These are phyloP conservation scores for Ogataea wickerhamii DNA, from an alignment of 805 yeast species.

Conservation along the genomic window DNA sequence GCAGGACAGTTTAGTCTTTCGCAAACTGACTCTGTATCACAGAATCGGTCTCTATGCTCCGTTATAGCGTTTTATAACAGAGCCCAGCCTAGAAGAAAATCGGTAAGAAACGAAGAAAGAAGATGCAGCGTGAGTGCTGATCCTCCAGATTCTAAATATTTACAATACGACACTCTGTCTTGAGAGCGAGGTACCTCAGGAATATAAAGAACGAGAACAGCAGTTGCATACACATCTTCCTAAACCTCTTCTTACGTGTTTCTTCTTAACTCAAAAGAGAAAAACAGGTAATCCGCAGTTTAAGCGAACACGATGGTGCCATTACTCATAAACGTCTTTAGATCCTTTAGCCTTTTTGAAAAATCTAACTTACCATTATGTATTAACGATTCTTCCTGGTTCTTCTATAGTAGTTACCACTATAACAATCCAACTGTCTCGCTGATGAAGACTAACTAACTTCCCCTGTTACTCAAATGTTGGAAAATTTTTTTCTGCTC, in stretches of 20 bases:
- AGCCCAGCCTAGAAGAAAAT: constrained; percentile 15
- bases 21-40: background rate
- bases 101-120: constrained; percentile 14
- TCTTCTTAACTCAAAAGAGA: constrained; percentile 7
- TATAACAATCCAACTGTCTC: too few relatives aligned
- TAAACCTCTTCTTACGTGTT: constrained; percentile 6
- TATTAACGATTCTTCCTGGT: too few relatives aligned
- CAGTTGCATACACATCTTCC: constrained; percentile 17
- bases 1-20: constrained; percentile 3
- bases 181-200: too few relatives aligned
- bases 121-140: constrained; percentile 10
- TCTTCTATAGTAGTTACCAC: too few relatives aligned
- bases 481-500: background rate
- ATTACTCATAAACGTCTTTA: constrained; percentile 27
- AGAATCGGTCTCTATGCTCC: constrained; percentile 4
- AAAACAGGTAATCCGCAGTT: constrained; percentile 5
- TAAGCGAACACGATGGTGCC: constrained; percentile 8
- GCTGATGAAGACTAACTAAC: too few relatives aligned
- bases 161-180: background rate
- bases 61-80: constrained; percentile 8
- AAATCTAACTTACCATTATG: constrained; percentile 27
- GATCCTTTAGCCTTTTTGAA: constrained; percentile 29
- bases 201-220: constrained; percentile 22
- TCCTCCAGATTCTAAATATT: constrained; percentile 12
- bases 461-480: too few relatives aligned